These are phyloP conservation scores for Chionographis japonica DNA, from an alignment of 106 monocot genomes.

Conservation along the genomic window DNA sequence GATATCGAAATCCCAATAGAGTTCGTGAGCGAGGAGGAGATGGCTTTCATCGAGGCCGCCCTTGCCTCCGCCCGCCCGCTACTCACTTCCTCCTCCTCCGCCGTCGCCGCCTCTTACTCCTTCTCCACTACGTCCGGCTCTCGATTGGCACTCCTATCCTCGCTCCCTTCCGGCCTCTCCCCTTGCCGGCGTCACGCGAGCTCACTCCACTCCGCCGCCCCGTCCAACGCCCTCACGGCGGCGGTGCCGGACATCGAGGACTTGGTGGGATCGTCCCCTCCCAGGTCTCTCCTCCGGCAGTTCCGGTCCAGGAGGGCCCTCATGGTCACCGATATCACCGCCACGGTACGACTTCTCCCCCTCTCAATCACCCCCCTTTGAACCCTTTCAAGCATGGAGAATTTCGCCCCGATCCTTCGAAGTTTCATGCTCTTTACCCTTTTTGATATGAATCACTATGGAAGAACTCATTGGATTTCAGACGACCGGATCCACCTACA, in stretches of 20 bases:
- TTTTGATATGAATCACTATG: too few relatives aligned
- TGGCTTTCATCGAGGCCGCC: slow-evolving; percentile 72
- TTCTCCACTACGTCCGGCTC: neutral
- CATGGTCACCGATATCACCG: slow-evolving; percentile 47
- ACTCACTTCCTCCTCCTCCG: slow-evolving; percentile 10
- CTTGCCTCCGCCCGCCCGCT: slow-evolving; percentile 36
- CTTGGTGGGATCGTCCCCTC: neutral
- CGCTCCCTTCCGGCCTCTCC: neutral
- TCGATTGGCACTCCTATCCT: neutral
- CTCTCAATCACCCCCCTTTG: neutral
- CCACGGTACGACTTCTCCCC: slow-evolving; percentile 22
- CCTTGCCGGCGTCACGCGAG: neutral
- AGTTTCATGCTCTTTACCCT: too few relatives aligned
- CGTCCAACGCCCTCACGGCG: neutral
- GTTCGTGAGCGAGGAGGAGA: slow-evolving; percentile 30
- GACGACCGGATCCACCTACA: too few relatives aligned
- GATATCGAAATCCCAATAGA: too few relatives aligned
- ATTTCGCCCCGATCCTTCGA: too few relatives aligned
- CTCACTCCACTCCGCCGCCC: neutral
- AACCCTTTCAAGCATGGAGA: too few relatives aligned
- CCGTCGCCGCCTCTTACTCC: neutral
- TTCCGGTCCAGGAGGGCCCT: slow-evolving; percentile 40
- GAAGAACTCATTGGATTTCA: too few relatives aligned
- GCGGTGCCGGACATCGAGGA: slow-evolving; percentile 29
- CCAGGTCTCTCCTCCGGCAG: slow-evolving; percentile 18